Evolutionary conservation across 2,329 filamentous ascomycete species (phyloP).

Genomic region (Podosphaera xanthii): DNA sequence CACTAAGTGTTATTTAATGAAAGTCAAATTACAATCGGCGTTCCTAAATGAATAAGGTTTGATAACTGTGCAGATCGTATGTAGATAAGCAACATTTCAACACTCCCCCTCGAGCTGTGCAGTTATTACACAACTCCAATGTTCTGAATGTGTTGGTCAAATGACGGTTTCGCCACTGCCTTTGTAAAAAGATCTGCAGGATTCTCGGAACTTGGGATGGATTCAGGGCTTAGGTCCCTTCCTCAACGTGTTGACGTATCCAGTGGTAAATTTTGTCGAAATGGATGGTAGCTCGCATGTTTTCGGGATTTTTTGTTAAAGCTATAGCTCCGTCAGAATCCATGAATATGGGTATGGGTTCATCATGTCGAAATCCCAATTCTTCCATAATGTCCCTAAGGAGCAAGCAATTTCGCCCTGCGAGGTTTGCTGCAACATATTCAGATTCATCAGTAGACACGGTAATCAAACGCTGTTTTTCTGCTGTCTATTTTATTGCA

Average conservation of each 20-base stretch:
- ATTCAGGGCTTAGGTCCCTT: no score
- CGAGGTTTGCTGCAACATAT: background rate
- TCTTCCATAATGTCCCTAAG: background rate
- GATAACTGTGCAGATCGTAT: no score
- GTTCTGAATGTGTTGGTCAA: background rate
- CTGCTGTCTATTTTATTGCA: background rate
- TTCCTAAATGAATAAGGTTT: no score
- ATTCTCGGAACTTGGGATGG: no score
- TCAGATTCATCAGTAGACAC: background rate
- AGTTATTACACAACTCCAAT: background rate
- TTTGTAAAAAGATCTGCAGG: background rate
- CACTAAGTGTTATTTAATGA: no score
- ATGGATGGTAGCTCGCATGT: no score
- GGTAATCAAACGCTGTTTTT: background rate
- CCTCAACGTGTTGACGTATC: no score
- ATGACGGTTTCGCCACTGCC: background rate
- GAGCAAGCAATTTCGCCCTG: background rate
- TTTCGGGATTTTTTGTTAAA: background rate
- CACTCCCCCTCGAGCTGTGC: background rate
- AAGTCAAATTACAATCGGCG: background rate
- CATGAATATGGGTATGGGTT: background rate
- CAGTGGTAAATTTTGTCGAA: no score
- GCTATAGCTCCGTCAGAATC: background rate
- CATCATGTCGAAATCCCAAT: background rate
- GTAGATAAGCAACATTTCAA: no score